A percentile compares a stretch with the other conserved stretches of the same genome.
Evolutionary conservation across 1,284 basidiomycete species (phyloP).

Genomic region (Leccinum pachyderme): DNA sequence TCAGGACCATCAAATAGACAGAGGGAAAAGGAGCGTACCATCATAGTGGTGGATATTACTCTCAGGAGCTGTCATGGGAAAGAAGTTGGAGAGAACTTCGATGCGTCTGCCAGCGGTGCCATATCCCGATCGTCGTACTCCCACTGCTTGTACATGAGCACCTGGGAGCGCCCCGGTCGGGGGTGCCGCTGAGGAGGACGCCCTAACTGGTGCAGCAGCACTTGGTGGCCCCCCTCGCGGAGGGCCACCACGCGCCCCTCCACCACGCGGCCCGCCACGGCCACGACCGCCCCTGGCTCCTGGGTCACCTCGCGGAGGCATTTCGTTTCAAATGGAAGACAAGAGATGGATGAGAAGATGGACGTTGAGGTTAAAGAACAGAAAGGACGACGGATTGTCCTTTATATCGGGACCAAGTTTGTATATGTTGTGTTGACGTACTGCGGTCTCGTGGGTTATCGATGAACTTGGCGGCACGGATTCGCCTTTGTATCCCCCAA

Average conservation of each 20-base stretch:
- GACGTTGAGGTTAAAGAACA: constrained; percentile 18
- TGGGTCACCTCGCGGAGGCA: constrained; percentile 30
- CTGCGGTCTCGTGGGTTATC: constrained; percentile 6
- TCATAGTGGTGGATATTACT: constrained; percentile 72
- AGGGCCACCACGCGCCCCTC: constrained; percentile 28
- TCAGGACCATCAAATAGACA: constrained; percentile 17
- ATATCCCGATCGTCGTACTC: constrained; percentile 62
- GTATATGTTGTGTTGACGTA: constrained; percentile 27
- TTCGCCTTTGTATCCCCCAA: background rate
- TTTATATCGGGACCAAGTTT: constrained; percentile 31
- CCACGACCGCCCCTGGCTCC: constrained; percentile 22
- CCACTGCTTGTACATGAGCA: constrained; percentile 54
- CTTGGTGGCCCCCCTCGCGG: constrained; percentile 31
- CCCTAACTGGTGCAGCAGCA: constrained; percentile 33
- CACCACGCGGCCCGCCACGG: constrained; percentile 12
- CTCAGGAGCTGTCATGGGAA: constrained; percentile 56
- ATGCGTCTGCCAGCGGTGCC: constrained; percentile 54
- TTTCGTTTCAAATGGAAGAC: constrained; percentile 8
- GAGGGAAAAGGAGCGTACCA: constrained; percentile 44
- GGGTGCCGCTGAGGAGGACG: constrained; percentile 31
- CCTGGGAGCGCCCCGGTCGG: constrained; percentile 34
- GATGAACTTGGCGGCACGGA: background rate
- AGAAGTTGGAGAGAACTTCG: constrained; percentile 65
- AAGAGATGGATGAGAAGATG: constrained; percentile 13
- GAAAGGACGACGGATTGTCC: constrained; percentile 8